phyloP scores from a whole-genome alignment of 805 yeast species.

The Zygotorulaspora danielsina region DNA sequence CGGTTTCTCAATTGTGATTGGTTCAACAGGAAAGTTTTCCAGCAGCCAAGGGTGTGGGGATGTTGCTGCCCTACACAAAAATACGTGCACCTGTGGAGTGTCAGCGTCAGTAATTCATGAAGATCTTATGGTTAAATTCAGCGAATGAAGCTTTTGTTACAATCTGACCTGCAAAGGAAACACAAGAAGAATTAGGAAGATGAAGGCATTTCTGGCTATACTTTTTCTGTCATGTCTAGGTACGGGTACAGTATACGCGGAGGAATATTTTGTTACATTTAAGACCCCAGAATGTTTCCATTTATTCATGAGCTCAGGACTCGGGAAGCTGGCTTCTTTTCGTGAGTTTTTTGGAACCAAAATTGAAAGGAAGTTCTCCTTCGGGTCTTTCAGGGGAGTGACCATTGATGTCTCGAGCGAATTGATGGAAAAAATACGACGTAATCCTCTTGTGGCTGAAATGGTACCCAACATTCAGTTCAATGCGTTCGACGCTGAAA shows the following conservation, averaged over 20 bases:
- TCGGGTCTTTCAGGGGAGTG: conserved; percentile 70
- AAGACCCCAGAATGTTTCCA: conserved; percentile 48
- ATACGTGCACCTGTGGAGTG: too few species aligned
- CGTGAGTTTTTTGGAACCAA: conserved; percentile 44
- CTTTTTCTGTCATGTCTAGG: not conserved
- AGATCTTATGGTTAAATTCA: not conserved
- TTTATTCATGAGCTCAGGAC: conserved; percentile 44
- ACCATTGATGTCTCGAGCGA: conserved; percentile 55
- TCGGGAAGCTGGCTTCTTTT: conserved; percentile 26
- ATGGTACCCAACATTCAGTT: conserved; percentile 64
- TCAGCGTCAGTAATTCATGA: conserved; percentile 12
- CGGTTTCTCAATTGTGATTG: too few species aligned
- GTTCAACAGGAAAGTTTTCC: too few species aligned
- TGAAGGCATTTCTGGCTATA: not conserved
- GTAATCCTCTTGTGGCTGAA: conserved; percentile 62
- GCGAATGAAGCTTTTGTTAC: too few species aligned
- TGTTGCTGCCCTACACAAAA: too few species aligned
- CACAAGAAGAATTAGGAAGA: not conserved
- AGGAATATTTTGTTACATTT: conserved; percentile 48
- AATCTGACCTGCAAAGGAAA: too few species aligned
- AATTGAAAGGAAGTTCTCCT: conserved; percentile 50
- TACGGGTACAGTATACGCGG: conserved; percentile 10
- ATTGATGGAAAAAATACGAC: conserved; percentile 44
- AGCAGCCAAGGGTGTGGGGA: too few species aligned
- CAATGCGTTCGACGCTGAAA: conserved; percentile 47